Percentiles rank a stretch among this genome's conserved stretches.
Conservation (phyloP, 148 eudicot species). For the Mesembryanthemum crystallinum region DNA sequence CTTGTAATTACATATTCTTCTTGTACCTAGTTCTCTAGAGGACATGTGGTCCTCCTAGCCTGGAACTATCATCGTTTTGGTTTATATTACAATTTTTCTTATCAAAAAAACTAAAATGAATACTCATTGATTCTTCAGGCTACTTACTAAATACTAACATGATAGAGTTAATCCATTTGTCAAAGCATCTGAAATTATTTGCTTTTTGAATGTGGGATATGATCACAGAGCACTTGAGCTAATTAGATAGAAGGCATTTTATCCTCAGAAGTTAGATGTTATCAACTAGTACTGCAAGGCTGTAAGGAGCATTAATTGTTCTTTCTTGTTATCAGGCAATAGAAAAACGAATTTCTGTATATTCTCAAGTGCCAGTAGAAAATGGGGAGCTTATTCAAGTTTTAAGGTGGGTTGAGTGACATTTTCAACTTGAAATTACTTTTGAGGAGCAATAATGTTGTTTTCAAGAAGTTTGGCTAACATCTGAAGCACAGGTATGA, state of each 20-base stretch:
- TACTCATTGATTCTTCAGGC: neutral
- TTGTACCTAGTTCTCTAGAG: too few species aligned
- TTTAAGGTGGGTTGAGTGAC: conserved; percentile 50
- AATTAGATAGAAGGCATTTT: neutral
- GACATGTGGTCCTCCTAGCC: too few species aligned
- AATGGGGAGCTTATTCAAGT: conserved; percentile 98
- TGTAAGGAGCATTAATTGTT: conserved; percentile 3
- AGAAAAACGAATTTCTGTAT: conserved; percentile 89
- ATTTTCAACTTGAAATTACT: neutral
- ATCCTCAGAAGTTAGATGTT: neutral
- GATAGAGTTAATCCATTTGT: neutral
- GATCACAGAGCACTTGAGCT: neutral
- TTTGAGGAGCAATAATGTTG: conserved; percentile 23
- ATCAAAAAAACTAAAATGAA: too few species aligned
- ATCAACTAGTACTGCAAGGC: neutral
- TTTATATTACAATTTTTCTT: too few species aligned
- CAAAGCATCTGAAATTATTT: neutral
- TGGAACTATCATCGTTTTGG: too few species aligned
- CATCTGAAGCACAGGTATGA: conserved; percentile 83
- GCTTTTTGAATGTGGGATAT: neutral
- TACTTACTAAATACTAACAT: neutral
- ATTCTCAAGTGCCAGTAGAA: conserved; percentile 84
- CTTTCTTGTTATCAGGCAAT: conserved; percentile 56
- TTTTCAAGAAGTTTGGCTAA: conserved; percentile 40
- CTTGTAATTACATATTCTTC: too few species aligned